Percentiles rank a stretch among this genome's conserved stretches.
These are phyloP conservation scores for Coemansia sp. DNA, from an alignment of 192 early-diverging fungal genomes.

Conservation along the genomic window DNA sequence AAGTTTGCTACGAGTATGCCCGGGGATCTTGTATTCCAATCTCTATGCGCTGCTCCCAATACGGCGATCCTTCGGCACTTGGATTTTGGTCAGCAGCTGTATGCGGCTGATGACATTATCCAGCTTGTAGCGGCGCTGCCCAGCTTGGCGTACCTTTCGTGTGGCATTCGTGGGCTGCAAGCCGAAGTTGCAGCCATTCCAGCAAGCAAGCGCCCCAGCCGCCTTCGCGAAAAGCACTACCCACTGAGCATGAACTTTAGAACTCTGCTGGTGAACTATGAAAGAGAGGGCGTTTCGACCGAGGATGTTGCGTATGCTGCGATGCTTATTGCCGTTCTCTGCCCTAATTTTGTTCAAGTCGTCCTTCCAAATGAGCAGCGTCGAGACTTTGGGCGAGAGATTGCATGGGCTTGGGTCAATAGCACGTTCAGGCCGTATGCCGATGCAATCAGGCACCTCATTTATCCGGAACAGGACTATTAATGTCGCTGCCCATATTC, in stretches of 20 bases:
- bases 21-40: background rate
- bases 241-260: background rate
- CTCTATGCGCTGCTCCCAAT: background rate
- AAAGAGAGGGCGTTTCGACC: too few relatives aligned
- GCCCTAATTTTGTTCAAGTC: background rate
- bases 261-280: background rate
- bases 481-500: too few relatives aligned
- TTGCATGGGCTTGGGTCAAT: background rate
- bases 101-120: background rate
- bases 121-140: background rate
- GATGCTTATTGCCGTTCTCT: background rate
- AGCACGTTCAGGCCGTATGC: background rate
- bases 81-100: background rate
- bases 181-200: background rate
- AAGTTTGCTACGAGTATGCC: background rate
- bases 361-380: background rate
- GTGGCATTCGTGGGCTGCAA: background rate
- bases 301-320: background rate
- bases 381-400: background rate
- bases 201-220: background rate
- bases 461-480: too few relatives aligned
- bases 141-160: background rate
- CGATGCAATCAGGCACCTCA: background rate
- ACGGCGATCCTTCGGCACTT: background rate
- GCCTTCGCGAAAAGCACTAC: background rate